Evolutionary conservation across 805 yeast species (phyloP), one percentile per base, ranked within the genome.

Genomic region (Candida silvatica): DNA sequence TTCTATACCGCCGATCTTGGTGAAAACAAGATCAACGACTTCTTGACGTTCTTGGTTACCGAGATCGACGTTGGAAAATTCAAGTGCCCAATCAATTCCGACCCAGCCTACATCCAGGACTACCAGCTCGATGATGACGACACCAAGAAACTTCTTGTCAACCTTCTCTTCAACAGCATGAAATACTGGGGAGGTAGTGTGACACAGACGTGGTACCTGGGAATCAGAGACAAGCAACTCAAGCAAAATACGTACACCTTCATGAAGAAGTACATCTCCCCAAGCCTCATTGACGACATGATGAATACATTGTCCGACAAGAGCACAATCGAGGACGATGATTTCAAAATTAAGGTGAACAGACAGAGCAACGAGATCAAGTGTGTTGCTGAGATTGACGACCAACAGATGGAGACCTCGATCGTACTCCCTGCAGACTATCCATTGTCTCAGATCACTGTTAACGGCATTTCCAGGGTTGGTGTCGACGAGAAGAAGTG

Each of bases 401-500:
- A 88, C 37, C 94, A 87, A 49, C 74, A 72, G 18, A 67, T 88
- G 69, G 95, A 84, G 47, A 71, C 94, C 62, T 70, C 77, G 0
- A 75, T 90, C 40, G 67, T 67, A 29, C 59, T 90, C 6, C 97
- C 97, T 0, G 49, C 63, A 0, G 69, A 74, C 27, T 92, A 77
- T 47, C 99, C 99, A 7, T 68, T 90, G 28, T 71, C 76, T 2
- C 79, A 74, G 43, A 79, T 92, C 7, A 62, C 65, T 6, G 87
- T 92, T 1, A 74, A 73, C 31, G 97, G 96, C 3, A 74, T 86
- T 0, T 66, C 74, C 32, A 66, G 94, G 41, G 69, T 86, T 23
- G 97, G 97, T 16, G 94, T 90, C 12, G 83, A 81, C 43, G 97
- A 90, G 47, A 77, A 74, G 41, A 87, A 84, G 57, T 88, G 96